Evolutionary conservation across 305 asterid species (phyloP), one percentile per base, ranked within the genome.

Genomic region (Withania somnifera): DNA sequence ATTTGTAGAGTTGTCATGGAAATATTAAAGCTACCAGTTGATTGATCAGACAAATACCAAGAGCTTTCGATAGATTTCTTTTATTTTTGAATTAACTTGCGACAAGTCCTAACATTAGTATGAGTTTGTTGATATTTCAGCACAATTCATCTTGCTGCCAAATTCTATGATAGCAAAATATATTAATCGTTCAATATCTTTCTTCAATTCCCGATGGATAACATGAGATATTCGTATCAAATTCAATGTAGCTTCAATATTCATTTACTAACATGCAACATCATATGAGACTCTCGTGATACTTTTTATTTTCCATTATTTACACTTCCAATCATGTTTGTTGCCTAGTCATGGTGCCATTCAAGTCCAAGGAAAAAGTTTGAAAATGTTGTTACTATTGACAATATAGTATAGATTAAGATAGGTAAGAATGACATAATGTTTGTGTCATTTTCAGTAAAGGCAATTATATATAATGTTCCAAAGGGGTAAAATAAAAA

Each of bases 391-490:
- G 14, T 42, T 22, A 71, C 57, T 24, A 7, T 15, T 73, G 15
- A 22, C 11, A 22, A 57, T 22, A 54, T 5, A 50, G 79, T 22
- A 54, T 5, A 50, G 79, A 50, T 26, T 47, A 26, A 75, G 79
- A 47, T 75, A 50, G 79, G 61, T 75, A 78, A 77, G 68, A 40
- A 83, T 84, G 88, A 84, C 92, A 69, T 80, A 80, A 81, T 60
- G 89, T 82, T 81, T 22, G 32, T 83, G 84, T 88, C 87, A 86
- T 82, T 54, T 78, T 83, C 79, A 30, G 0, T 32, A 26, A 79
- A 71, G 78, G 81, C n/a, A 84, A 78, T 67, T 82, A 30, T 83
- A 1, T 14, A n/a, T 61, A 3, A 66, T 34, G 42, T 26, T 75
- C 42, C 60, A 75, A 75, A 47, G 79, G 57, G 58, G 76, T 56